These are phyloP conservation scores for Juncus effusus DNA, from an alignment of 176 grass and related monocot genomes.

Conservation along the genomic window DNA sequence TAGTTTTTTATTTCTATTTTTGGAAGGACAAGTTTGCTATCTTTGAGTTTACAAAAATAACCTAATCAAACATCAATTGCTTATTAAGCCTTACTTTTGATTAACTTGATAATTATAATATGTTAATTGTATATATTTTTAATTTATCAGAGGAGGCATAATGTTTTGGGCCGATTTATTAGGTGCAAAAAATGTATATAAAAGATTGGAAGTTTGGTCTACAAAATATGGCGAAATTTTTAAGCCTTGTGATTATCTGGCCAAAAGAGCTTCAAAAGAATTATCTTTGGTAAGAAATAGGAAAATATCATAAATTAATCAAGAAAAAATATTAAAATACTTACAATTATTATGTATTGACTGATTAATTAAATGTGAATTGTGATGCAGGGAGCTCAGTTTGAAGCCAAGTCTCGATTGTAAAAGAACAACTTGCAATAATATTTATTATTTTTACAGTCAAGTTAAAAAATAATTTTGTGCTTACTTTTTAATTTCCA, in stretches of 20 bases:
- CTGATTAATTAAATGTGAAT: neutral
- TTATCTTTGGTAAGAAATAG: conserved; percentile 46
- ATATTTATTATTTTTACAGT: too few relatives aligned
- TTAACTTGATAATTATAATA: neutral
- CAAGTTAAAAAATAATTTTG: too few relatives aligned
- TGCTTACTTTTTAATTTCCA: too few relatives aligned
- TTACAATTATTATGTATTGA: neutral
- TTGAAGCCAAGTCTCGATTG: conserved; percentile 19
- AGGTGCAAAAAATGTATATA: conserved; percentile 38
- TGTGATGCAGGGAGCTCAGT: conserved; percentile 15
- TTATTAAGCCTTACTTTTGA: neutral
- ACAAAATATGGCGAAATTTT: conserved; percentile 57
- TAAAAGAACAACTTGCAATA: neutral
- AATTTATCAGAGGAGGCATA: conserved; percentile 49
- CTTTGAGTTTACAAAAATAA: neutral
- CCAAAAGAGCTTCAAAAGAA: conserved; percentile 27
- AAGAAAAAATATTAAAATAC: neutral
- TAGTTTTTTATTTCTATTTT: neutral
- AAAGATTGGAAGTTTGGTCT: conserved; percentile 39
- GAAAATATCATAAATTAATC: neutral
- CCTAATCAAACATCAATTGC: neutral
- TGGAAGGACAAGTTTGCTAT: neutral
- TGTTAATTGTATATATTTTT: neutral
- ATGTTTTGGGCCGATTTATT: conserved; percentile 66
- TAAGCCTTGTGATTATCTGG: conserved; percentile 53